These are phyloP conservation scores for Pythium rishiriense DNA, from an alignment of 352 stramenopile genomes.

Conservation along the genomic window DNA sequence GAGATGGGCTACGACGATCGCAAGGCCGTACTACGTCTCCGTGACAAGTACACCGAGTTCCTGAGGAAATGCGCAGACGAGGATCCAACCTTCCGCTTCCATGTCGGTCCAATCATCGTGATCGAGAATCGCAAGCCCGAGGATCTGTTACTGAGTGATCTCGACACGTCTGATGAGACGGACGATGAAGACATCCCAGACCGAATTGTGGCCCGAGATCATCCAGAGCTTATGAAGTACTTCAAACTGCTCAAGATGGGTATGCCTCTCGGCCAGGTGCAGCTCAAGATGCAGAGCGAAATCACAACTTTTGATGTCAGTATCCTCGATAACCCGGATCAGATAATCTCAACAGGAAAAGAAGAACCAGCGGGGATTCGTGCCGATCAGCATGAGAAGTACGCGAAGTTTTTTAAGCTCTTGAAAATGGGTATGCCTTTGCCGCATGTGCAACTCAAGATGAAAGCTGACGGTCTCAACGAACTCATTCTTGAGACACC, in stretches of 20 bases:
- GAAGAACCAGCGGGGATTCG: constrained; percentile 54
- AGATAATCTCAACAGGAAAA: constrained; percentile 84
- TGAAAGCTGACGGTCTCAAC: constrained; percentile 92
- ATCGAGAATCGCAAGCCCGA: constrained; percentile 70
- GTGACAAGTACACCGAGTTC: constrained; percentile 77
- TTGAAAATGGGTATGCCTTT: constrained; percentile 94
- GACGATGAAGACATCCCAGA: constrained; percentile 56
- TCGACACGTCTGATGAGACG: constrained; percentile 54
- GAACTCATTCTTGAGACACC: constrained; percentile 78
- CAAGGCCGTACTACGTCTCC: constrained; percentile 71
- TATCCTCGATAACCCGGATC: constrained; percentile 68
- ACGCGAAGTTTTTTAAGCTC: constrained; percentile 94
- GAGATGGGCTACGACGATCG: constrained; percentile 82
- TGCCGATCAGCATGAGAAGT: constrained; percentile 71
- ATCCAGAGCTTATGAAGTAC: constrained; percentile 72
- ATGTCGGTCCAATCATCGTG: constrained; percentile 72
- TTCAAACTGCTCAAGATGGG: constrained; percentile 84
- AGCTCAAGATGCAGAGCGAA: constrained; percentile 73
- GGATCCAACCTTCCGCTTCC: constrained; percentile 64
- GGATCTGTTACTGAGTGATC: constrained; percentile 53
- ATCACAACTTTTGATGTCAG: constrained; percentile 48
- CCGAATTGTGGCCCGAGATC: constrained; percentile 47
- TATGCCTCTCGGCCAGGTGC: constrained; percentile 68
- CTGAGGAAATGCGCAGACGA: constrained; percentile 69
- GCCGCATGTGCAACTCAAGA: constrained; percentile 92